Percentiles rank a stretch among this genome's conserved stretches.
phyloP scores from a whole-genome alignment of 345 rosid species.

The Hibiscus syriacus region DNA sequence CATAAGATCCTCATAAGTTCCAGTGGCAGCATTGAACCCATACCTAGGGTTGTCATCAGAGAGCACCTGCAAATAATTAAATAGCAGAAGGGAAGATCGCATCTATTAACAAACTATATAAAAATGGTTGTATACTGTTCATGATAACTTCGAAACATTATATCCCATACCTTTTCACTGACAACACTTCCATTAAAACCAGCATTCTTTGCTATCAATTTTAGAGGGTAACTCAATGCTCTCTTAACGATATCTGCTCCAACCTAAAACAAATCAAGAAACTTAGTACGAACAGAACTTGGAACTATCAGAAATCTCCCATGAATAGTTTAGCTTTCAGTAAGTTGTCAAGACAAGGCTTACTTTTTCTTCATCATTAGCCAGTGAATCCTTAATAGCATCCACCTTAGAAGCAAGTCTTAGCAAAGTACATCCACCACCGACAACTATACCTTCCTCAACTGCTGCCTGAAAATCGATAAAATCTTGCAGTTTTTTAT shows the following conservation, averaged over 20 bases:
- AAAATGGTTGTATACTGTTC: background rate
- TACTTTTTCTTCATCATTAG: slow-evolving; percentile 88
- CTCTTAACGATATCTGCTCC: slow-evolving; percentile 93
- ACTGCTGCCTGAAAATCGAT: slow-evolving; percentile 53
- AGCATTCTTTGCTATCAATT: slow-evolving; percentile 89
- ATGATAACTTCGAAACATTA: background rate
- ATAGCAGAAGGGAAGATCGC: background rate
- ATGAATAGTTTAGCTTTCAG: background rate
- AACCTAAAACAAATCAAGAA: slow-evolving; percentile 38
- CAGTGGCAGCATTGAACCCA: slow-evolving; percentile 95
- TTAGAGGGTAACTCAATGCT: slow-evolving; percentile 84
- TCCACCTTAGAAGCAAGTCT: slow-evolving; percentile 70
- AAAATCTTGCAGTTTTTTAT: background rate
- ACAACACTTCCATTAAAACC: slow-evolving; percentile 96
- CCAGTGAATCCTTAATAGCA: slow-evolving; percentile 64
- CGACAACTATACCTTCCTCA: slow-evolving; percentile 90
- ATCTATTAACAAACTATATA: background rate
- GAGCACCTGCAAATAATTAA: slow-evolving; percentile 47
- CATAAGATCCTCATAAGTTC: slow-evolving; percentile 90
- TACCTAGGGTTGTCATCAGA: slow-evolving; percentile 51
- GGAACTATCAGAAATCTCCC: background rate
- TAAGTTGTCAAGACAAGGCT: background rate
- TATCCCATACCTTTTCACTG: slow-evolving; percentile 62
- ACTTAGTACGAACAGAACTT: background rate
- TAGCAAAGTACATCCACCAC: slow-evolving; percentile 80